Conservation (phyloP, 2,329 filamentous ascomycete genomes). For the Xylariaceae sp. region DNA sequence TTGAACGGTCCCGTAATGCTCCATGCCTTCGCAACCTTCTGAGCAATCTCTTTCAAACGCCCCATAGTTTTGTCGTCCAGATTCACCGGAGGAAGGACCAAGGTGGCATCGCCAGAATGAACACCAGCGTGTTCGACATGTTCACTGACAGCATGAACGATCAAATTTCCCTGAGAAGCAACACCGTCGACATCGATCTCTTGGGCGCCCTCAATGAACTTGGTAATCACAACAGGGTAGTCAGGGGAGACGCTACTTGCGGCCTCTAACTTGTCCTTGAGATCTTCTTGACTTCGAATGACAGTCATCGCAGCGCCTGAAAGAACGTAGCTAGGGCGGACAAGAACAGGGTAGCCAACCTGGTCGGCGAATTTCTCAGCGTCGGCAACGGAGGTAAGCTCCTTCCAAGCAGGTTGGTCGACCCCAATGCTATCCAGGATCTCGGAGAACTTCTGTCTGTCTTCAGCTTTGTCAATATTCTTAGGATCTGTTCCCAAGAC, state of each 20-base stretch:
- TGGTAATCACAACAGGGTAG: conserved; percentile 96
- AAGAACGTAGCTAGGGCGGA: conserved; percentile 92
- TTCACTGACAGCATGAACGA: conserved; percentile 91
- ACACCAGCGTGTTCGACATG: conserved; percentile 97
- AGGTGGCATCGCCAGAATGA: conserved; percentile 94
- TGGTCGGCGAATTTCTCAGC: conserved; percentile 84
- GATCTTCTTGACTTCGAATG: conserved; percentile 82
- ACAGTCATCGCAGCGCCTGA: conserved; percentile 99
- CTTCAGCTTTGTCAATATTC: conserved; percentile 97
- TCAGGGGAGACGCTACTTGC: conserved; percentile 91
- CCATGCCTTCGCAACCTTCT: conserved; percentile 97
- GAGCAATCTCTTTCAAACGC: conserved; percentile 90
- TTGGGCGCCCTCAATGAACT: conserved; percentile 95
- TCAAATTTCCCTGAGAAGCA: conserved; percentile 79
- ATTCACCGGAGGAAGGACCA: conserved; percentile 84
- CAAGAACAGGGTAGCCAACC: conserved; percentile 92
- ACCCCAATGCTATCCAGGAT: conserved; percentile 96
- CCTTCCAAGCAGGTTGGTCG: conserved; percentile 97
- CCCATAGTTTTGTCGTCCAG: conserved; percentile 78
- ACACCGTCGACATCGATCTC: conserved; percentile 98
- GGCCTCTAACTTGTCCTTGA: conserved; percentile 92
- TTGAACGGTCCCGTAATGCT: conserved; percentile 98
- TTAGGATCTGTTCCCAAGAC: conserved; percentile 90
- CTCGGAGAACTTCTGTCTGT: conserved; percentile 96
- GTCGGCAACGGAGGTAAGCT: conserved; percentile 85